phyloP scores from a whole-genome alignment of 2,329 filamentous ascomycete species.

The Neonectria magnoliae region DNA sequence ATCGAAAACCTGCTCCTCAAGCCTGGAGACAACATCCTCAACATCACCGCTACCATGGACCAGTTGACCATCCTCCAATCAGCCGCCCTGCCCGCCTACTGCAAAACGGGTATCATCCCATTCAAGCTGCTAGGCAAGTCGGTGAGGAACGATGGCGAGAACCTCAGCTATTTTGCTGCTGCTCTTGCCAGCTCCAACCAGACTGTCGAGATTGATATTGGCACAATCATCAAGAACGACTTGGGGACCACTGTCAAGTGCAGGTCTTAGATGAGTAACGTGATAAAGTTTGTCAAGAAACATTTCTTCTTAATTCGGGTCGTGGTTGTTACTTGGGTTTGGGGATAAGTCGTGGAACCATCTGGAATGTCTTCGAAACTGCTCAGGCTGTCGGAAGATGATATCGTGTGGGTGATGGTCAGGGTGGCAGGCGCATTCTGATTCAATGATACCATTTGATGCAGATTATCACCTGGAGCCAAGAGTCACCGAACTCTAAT shows the following conservation, averaged over 20 bases:
- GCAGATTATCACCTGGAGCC: conserved; percentile 27
- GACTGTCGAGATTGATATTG: conserved; percentile 63
- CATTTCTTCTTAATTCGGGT: neutral
- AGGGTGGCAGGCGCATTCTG: conserved; percentile 37
- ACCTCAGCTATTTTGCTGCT: conserved; percentile 65
- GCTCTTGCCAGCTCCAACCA: conserved; percentile 63
- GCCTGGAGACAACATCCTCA: conserved; percentile 67
- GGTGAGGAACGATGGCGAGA: conserved; percentile 61
- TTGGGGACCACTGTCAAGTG: conserved; percentile 44
- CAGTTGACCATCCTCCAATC: conserved; percentile 58
- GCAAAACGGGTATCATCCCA: conserved; percentile 64
- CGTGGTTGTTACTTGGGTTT: neutral
- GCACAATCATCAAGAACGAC: conserved; percentile 51
- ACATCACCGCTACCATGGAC: conserved; percentile 64
- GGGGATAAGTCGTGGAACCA: neutral
- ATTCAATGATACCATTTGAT: conserved; percentile 47
- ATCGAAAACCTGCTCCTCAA: conserved; percentile 67
- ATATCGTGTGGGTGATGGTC: conserved; percentile 27
- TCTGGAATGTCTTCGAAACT: neutral
- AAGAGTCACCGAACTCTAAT: conserved; percentile 27
- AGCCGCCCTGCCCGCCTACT: conserved; percentile 53
- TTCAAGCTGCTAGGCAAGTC: conserved; percentile 64
- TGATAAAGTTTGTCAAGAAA: neutral
- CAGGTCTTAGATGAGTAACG: conserved; percentile 14
- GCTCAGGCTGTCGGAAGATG: conserved; percentile 15